Evolutionary conservation across 495 filamentous ascomycete genomes (phyloP), one percentile per base, ranked within the genome.

Genomic region (Cairneyella variabilis): DNA sequence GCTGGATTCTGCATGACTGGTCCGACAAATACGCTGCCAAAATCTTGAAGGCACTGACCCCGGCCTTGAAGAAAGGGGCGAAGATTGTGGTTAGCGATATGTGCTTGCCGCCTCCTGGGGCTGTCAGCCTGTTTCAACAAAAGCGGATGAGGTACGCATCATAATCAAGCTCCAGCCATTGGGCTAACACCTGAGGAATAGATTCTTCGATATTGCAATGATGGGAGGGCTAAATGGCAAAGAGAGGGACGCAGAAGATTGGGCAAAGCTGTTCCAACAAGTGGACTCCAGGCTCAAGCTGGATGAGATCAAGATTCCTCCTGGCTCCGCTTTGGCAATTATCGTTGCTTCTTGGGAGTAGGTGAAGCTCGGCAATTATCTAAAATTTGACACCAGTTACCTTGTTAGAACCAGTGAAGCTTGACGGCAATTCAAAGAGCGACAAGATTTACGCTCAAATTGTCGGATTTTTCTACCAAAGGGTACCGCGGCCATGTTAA

Each of bases 1-100:
- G 80, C 21, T 80, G 73, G 73, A 77, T 79, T 49, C 58, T 84
- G 45, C 81, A 83, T 62, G 78, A 83, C 64, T 75, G 82, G 66
- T 74, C 76, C 21, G 77, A 79, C 21, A 77, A 76, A 27, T 82
- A 81, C 57, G 73, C 75, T 1, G 53, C 78, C n/a, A 68, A 73
- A 48, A 74, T 83, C 42, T 68, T 85, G 20, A 58, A 64, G 48
- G 38, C 71, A 7, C 51, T 78, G 6, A 57, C 72, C 3, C 65
- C 69, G 0, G 70, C 66, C 18, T 43, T 83, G 61, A 75, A 71
- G 37, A 53, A 61, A 5, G 67, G 64, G 2, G 62, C 65, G 14
- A 66, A 66, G 46, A 59, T 80, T 6, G 47, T 82, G 12, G 59
- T 82, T 20, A 68, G 68, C 28, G 80, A 82, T 48, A 62, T 25